Percentiles rank a stretch among this genome's conserved stretches.
phyloP scores from a whole-genome alignment of 2,329 filamentous ascomycete genomes.

The Scytalidium sp. region DNA sequence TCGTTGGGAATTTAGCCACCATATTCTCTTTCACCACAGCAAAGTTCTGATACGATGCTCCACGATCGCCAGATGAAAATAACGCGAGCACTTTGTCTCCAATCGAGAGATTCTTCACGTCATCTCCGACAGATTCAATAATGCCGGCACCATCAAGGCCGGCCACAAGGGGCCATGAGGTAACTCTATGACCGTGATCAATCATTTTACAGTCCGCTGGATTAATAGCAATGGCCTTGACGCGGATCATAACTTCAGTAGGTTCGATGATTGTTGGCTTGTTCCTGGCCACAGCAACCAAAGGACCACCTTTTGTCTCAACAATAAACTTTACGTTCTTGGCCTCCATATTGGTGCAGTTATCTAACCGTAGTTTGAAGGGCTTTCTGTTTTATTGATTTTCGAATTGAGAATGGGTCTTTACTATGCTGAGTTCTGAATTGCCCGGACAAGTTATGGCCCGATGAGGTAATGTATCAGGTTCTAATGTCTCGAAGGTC shows the following conservation, averaged over 20 bases:
- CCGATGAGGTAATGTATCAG: too few relatives aligned
- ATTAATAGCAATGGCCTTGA: constrained; percentile 13
- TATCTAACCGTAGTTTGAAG: too few relatives aligned
- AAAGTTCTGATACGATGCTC: constrained; percentile 4
- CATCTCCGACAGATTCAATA: constrained; percentile 4
- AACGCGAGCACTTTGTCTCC: constrained; percentile 7
- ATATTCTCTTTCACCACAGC: constrained; percentile 5
- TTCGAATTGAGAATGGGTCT: too few relatives aligned
- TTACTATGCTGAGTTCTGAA: too few relatives aligned
- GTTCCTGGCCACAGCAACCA: neutral
- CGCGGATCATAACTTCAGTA: constrained; percentile 7
- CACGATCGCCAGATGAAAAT: constrained; percentile 5
- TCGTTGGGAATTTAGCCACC: constrained; percentile 7
- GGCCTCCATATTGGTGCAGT: neutral
- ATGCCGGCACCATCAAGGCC: constrained; percentile 9
- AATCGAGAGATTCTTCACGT: constrained; percentile 1
- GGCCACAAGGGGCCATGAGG: constrained; percentile 7
- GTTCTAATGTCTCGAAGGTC: too few relatives aligned
- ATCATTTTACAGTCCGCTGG: constrained; percentile 10
- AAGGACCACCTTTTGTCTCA: neutral
- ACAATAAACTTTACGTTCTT: constrained; percentile 2
- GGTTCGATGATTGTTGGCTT: constrained; percentile 11
- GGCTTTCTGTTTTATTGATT: too few relatives aligned
- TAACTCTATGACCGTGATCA: constrained; percentile 4
- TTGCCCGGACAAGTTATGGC: too few relatives aligned